Evolutionary conservation across 768 basidiomycete genomes (phyloP).

Genomic region (Auricularia sp.): DNA sequence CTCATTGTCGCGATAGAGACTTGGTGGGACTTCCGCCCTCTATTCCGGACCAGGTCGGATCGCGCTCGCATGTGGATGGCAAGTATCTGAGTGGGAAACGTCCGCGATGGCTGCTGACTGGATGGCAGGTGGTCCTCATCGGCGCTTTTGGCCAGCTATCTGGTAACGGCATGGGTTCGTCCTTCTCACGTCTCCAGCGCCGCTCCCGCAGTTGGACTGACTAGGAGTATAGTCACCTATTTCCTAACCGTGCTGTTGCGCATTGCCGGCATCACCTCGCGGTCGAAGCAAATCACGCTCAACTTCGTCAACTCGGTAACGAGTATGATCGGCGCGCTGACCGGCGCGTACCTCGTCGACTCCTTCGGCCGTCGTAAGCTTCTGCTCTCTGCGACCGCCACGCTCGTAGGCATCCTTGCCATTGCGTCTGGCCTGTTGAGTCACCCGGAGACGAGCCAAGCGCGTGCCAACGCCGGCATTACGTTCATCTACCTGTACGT

Average conservation of each 20-base stretch:
- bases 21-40: constrained; percentile 47
- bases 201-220: not conserved
- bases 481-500: constrained; percentile 29
- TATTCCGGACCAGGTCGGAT: constrained; percentile 37
- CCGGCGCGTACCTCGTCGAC: constrained; percentile 38
- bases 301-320: constrained; percentile 47
- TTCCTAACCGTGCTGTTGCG: constrained; percentile 28
- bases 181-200: not conserved
- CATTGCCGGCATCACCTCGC: constrained; percentile 17
- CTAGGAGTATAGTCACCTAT: constrained; percentile 26
- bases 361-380: constrained; percentile 38
- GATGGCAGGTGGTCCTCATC: constrained; percentile 31
- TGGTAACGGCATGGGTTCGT: constrained; percentile 33
- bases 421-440: constrained; percentile 41
- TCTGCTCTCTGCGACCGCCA: constrained; percentile 30
- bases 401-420: constrained; percentile 31
- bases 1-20: not conserved
- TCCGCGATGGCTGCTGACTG: too few relatives aligned
- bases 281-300: constrained; percentile 24
- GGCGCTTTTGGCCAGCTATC: constrained; percentile 35
- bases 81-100: too few relatives aligned
- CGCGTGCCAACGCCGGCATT: constrained; percentile 41
- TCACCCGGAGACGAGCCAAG: constrained; percentile 20
- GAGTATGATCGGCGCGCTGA: constrained; percentile 31
- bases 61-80: constrained; percentile 38